These are phyloP conservation scores for Orychophragmus violaceus DNA, from an alignment of 345 rosid genomes.

Conservation along the genomic window DNA sequence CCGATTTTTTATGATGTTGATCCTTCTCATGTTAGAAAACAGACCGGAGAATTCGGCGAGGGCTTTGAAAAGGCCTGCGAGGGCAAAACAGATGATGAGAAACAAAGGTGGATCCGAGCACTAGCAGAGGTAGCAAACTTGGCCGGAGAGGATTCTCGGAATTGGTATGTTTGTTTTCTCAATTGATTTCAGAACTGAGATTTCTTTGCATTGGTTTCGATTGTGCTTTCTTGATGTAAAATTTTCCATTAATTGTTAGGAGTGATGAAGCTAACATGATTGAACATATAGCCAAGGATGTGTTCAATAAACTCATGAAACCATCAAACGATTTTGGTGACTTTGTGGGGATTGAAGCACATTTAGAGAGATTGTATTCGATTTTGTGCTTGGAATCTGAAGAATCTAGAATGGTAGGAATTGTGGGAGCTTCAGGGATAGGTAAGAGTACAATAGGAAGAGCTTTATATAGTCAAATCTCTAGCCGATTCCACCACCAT, in stretches of 20 bases:
- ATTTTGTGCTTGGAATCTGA: neutral
- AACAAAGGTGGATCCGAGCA: neutral
- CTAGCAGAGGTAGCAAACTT: too few relatives aligned
- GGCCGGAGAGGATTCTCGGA: too few relatives aligned
- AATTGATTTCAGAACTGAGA: too few relatives aligned
- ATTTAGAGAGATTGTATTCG: neutral
- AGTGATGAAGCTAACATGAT: neutral
- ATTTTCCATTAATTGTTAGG: too few relatives aligned
- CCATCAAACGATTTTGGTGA: neutral
- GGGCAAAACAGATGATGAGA: neutral
- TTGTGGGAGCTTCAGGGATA: conserved; percentile 35
- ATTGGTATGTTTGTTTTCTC: too few relatives aligned
- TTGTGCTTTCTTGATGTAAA: too few relatives aligned
- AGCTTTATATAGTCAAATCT: neutral
- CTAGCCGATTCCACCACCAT: neutral
- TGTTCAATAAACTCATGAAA: neutral
- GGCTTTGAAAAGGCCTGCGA: neutral
- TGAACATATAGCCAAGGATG: conserved; percentile 2
- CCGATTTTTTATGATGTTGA: neutral
- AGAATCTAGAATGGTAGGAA: conserved; percentile 21
- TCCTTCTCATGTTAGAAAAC: neutral
- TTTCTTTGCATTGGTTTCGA: neutral
- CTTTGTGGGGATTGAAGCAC: conserved; percentile 21
- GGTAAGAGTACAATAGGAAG: conserved; percentile 38
- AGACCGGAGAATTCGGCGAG: neutral